phyloP scores from a whole-genome alignment of 108 stramenopile genomes.

The Phaeodactylum tricornutum region DNA sequence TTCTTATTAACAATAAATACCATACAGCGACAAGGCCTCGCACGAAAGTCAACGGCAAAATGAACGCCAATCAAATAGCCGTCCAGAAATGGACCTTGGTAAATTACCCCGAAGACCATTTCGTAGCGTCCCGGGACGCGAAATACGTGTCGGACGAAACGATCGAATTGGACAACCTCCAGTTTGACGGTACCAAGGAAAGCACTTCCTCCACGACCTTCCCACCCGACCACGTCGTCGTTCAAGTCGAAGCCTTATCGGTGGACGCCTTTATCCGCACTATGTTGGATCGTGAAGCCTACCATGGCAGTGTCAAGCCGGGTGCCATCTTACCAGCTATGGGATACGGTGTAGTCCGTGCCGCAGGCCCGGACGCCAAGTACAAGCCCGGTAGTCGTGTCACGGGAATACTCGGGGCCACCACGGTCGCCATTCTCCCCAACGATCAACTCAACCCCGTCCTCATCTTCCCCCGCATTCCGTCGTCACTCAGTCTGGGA shows the following conservation, averaged over 20 bases:
- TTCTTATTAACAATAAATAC: too few species aligned
- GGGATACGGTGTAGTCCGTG: constrained; percentile 27
- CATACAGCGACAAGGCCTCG: too few species aligned
- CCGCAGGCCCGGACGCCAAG: constrained; percentile 6
- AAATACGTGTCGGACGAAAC: too few species aligned
- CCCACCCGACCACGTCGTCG: constrained; percentile 15
- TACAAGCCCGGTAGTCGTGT: constrained; percentile 16
- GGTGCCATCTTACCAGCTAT: constrained; percentile 21
- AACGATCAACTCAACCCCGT: neutral
- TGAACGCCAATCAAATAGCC: too few species aligned
- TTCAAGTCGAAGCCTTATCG: constrained; percentile 11
- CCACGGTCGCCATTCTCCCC: constrained; percentile 4
- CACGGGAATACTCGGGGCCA: constrained; percentile 18
- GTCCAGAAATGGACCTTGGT: too few species aligned
- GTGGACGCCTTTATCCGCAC: constrained; percentile 41
- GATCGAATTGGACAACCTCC: too few species aligned
- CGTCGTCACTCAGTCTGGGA: neutral
- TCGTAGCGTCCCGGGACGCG: too few species aligned
- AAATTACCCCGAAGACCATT: too few species aligned
- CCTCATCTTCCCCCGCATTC: neutral
- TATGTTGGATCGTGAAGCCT: constrained; percentile 27
- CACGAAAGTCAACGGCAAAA: too few species aligned
- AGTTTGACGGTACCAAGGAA: too few species aligned
- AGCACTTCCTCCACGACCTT: too few species aligned
- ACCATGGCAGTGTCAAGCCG: constrained; percentile 17